Evolutionary conservation across 2,329 filamentous ascomycete species (phyloP).

Genomic region (Exophiala bonariae): DNA sequence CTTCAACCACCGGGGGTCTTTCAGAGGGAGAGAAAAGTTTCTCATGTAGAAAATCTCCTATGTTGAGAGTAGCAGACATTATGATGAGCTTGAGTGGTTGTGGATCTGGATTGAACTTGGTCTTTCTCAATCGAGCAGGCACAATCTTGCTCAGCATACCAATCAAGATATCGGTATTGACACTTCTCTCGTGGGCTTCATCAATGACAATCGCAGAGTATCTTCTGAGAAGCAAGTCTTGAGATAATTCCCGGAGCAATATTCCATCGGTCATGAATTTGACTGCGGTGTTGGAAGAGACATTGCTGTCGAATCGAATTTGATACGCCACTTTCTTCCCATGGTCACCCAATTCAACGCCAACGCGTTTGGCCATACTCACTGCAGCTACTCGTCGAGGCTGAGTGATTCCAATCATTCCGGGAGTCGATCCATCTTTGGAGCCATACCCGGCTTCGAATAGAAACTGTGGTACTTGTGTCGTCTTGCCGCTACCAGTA

Average conservation of each 20-base stretch:
- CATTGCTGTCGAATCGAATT: constrained; percentile 89
- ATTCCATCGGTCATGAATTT: constrained; percentile 99
- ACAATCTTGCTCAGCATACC: constrained; percentile 95
- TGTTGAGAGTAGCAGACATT: constrained; percentile 93
- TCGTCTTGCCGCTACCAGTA: constrained; percentile 96
- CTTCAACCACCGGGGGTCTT: constrained; percentile 76
- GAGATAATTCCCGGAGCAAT: constrained; percentile 82
- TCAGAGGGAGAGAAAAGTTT: constrained; percentile 71
- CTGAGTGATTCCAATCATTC: constrained; percentile 93
- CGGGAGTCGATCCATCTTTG: constrained; percentile 73
- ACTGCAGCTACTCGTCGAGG: constrained; percentile 92
- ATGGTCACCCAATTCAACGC: constrained; percentile 76
- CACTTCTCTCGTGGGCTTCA: constrained; percentile 93
- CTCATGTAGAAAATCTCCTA: constrained; percentile 89
- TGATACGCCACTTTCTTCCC: constrained; percentile 83
- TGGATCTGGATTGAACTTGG: constrained; percentile 66
- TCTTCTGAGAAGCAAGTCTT: constrained; percentile 82
- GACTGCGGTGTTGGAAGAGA: constrained; percentile 76
- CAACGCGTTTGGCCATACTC: constrained; percentile 92
- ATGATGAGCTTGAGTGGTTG: constrained; percentile 89
- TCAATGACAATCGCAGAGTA: constrained; percentile 96
- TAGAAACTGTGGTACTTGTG: constrained; percentile 93
- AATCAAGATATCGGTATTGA: constrained; percentile 97
- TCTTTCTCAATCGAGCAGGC: constrained; percentile 74
- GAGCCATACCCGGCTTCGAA: constrained; percentile 92